Percentiles rank a stretch among this genome's conserved stretches.
These are phyloP conservation scores for Lentinula boryana DNA, from an alignment of 768 basidiomycete species.

Conservation along the genomic window DNA sequence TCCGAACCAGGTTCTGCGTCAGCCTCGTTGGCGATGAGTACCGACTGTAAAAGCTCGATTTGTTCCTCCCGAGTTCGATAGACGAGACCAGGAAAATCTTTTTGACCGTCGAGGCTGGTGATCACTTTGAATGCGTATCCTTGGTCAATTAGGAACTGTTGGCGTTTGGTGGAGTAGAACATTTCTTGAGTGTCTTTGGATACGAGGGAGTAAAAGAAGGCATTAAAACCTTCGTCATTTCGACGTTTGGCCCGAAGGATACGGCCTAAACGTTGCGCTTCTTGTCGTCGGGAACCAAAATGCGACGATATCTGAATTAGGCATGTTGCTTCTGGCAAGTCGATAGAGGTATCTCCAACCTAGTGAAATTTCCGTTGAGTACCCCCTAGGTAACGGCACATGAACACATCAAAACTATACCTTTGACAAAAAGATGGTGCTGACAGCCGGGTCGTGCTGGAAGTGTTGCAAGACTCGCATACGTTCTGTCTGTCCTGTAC, in stretches of 20 bases:
- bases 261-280: constrained; percentile 93
- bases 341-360: constrained; percentile 99
- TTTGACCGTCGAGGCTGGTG: constrained; percentile 91
- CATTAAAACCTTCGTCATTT: constrained; percentile 99
- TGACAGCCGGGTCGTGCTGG: constrained; percentile 91
- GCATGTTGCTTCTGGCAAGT: constrained; percentile 97
- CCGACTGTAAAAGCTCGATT: constrained; percentile 92
- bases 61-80: constrained; percentile 90
- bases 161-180: constrained; percentile 98
- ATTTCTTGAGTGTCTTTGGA: constrained; percentile 99
- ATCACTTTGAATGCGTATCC: constrained; percentile 99
- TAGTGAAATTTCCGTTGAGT: constrained; percentile 18
- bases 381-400: background rate
- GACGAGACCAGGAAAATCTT: constrained; percentile 80
- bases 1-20: constrained; percentile 87
- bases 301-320: constrained; percentile 99
- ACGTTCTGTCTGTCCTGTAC: constrained; percentile 89
- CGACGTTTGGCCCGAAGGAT: constrained; percentile 95
- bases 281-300: constrained; percentile 96
- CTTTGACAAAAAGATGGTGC: constrained; percentile 98
- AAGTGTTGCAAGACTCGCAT: constrained; percentile 94
- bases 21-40: constrained; percentile 85
- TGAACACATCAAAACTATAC: constrained; percentile 37
- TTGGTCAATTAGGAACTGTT: constrained; percentile 98
- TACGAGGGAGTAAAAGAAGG: constrained; percentile 98